Base-by-base conservation (phyloP, 2,329 filamentous ascomycete genomes). In the Penicillium expansum region DNA sequence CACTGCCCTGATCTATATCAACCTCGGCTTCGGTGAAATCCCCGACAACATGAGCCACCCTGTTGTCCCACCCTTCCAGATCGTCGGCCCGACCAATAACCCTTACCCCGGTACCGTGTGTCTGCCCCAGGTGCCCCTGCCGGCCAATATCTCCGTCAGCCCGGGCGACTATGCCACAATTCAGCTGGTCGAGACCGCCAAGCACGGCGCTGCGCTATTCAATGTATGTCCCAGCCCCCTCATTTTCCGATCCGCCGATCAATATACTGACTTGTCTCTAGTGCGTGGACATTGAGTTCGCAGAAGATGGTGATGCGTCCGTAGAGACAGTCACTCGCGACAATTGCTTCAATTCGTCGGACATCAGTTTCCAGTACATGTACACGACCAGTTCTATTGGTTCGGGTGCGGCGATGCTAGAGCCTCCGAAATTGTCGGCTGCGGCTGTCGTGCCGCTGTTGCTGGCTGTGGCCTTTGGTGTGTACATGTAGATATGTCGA, bases 231-330 rank as follows among this genome's bases (percentile, higher is more conserved):
- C 18, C 33, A 18, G 48, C 43, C 38, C 48, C 20, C 44, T 5
- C 45, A 16, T n/a, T 29, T 30, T 18, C n/a, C 29, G 8, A 20
- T 13, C 14, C 16, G 24, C 18, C 10, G 4, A 27, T 18, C 29
- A 14, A 39, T 33, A 57, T 44, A 29, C 57, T 54, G 43, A 42
- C 45, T n/a, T 4, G 3, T 27, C 33, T 48, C 14, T 57, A 96
- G 91, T 97, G 94, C 71, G 92, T 95, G 65, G 93, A 97, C 71
- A 95, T 97, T 68, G 93, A 89, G 45, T 95, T 97, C 67, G 90
- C 88, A 47, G 89, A 92, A 1, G 89, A 90, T 24, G 78, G 85
- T 67, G 88, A 96, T 37, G n/a, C 58, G 0, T 59, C 64, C 70
- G 86, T 96, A 48, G 79, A 79, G 55, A 80, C 88, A 64, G 90